phyloP scores from a whole-genome alignment of 23 red algal species.

The Agarophyton chilense region DNA sequence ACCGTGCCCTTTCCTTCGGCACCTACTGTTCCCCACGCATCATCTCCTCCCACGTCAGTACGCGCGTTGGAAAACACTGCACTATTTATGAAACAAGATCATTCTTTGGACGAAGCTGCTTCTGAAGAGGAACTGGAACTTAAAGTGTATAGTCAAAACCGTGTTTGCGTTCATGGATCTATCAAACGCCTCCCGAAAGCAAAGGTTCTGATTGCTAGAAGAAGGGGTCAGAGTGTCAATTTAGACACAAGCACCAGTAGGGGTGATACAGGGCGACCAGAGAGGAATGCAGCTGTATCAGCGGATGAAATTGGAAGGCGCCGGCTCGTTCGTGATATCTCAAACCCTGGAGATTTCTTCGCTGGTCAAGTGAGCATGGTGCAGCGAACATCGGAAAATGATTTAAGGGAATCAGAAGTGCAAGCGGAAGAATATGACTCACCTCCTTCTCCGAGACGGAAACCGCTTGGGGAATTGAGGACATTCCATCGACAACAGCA shows the following conservation, averaged over 20 bases:
- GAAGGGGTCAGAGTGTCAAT: conserved; percentile 36
- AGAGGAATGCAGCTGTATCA: neutral
- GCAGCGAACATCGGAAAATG: neutral
- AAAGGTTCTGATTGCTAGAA: conserved; percentile 49
- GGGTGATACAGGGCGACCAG: neutral
- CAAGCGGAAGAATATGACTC: neutral
- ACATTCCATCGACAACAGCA: conserved; percentile 6
- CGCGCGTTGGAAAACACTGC: neutral
- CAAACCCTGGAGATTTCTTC: conserved; percentile 48
- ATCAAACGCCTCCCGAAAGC: conserved; percentile 52
- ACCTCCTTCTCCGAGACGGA: conserved; percentile 6
- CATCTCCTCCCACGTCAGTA: neutral
- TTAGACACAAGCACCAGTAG: conserved; percentile 4
- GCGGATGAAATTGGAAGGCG: neutral
- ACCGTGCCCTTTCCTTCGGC: neutral
- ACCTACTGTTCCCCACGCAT: neutral
- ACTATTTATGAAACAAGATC: neutral
- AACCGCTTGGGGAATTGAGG: neutral
- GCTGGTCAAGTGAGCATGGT: conserved; percentile 67
- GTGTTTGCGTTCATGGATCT: neutral
- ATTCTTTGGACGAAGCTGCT: neutral
- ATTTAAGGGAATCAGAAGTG: neutral
- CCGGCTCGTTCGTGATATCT: conserved; percentile 34
- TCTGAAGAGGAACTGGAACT: neutral
- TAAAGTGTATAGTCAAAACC: neutral